Evolutionary conservation across 164 flowering plant genomes (phyloP).

Genomic region (Magnolia officinalis): DNA sequence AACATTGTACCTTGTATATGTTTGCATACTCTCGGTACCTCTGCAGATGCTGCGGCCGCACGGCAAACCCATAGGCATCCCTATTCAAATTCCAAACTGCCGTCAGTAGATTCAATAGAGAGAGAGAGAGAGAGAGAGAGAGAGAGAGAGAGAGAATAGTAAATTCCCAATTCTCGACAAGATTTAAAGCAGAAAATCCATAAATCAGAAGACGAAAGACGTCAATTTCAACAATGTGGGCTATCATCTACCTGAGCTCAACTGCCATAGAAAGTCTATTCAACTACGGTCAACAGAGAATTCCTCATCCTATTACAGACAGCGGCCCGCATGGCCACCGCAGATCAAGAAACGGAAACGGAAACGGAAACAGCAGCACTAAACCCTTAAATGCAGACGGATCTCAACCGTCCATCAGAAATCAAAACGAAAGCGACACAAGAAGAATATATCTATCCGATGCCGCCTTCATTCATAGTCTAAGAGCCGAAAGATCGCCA

Average conservation of each 20-base stretch:
- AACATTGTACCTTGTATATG: conserved; percentile 47
- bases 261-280: conserved; percentile 45
- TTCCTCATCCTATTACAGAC: conserved; percentile 23
- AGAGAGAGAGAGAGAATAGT: neutral
- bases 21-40: conserved; percentile 65
- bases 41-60: conserved; percentile 89
- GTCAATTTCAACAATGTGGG: neutral
- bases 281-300: conserved; percentile 29
- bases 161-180: neutral
- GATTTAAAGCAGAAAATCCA: neutral
- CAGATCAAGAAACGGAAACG: neutral
- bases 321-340: conserved; percentile 20
- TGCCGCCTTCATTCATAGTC: neutral
- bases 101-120: neutral
- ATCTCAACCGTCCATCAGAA: neutral
- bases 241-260: conserved; percentile 43
- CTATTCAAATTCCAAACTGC: conserved; percentile 32
- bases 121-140: neutral
- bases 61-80: conserved; percentile 92
- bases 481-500: neutral
- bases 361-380: conserved; percentile 7
- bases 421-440: neutral
- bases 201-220: neutral
- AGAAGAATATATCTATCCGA: neutral
- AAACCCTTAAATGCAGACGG: neutral